Percentiles rank a stretch among this genome's conserved stretches.
These are phyloP conservation scores for Grigorovia yakushimaensis DNA, from an alignment of 805 yeast genomes.

Conservation along the genomic window DNA sequence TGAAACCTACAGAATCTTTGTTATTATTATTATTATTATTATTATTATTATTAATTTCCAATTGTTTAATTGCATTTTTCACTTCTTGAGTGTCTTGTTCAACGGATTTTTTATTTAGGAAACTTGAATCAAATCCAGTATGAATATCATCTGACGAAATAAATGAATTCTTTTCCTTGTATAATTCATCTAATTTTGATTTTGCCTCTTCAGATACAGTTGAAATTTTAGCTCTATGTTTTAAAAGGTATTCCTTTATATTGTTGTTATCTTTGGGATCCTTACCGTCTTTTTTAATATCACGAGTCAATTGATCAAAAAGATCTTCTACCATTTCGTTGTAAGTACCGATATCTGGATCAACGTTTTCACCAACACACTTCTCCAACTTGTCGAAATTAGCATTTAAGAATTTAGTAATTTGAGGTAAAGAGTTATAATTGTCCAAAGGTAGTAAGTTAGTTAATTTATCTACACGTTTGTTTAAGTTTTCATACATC, in stretches of 20 bases:
- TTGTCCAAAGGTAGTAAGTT: slow-evolving; percentile 33
- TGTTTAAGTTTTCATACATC: slow-evolving; percentile 69
- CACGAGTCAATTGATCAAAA: slow-evolving; percentile 63
- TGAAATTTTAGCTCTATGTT: slow-evolving; percentile 64
- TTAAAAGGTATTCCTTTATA: slow-evolving; percentile 30
- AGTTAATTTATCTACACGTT: slow-evolving; percentile 54
- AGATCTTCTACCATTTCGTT: slow-evolving; percentile 91
- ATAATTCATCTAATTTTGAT: slow-evolving; percentile 55
- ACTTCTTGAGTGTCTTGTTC: slow-evolving; percentile 9
- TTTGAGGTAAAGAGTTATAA: slow-evolving; percentile 20
- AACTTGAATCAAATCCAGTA: slow-evolving; percentile 84
- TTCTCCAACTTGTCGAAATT: slow-evolving; percentile 52
- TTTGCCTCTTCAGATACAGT: slow-evolving; percentile 54
- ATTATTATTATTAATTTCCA: no score
- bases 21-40: no score
- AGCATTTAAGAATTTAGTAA: slow-evolving; percentile 36
- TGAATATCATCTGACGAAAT: slow-evolving; percentile 87
- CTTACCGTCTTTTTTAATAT: slow-evolving; percentile 39
- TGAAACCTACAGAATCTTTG: background rate
- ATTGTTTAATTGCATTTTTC: slow-evolving; percentile 4
- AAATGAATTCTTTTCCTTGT: slow-evolving; percentile 59
- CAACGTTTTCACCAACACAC: slow-evolving; percentile 37
- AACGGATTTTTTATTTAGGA: slow-evolving; percentile 50
- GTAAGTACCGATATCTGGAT: slow-evolving; percentile 50
- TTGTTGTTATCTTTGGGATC: slow-evolving; percentile 34